Percentiles rank a stretch among this genome's conserved stretches.
Evolutionary conservation across 1,139 yeast species (phyloP).

Genomic region (Komagataea norvegica): DNA sequence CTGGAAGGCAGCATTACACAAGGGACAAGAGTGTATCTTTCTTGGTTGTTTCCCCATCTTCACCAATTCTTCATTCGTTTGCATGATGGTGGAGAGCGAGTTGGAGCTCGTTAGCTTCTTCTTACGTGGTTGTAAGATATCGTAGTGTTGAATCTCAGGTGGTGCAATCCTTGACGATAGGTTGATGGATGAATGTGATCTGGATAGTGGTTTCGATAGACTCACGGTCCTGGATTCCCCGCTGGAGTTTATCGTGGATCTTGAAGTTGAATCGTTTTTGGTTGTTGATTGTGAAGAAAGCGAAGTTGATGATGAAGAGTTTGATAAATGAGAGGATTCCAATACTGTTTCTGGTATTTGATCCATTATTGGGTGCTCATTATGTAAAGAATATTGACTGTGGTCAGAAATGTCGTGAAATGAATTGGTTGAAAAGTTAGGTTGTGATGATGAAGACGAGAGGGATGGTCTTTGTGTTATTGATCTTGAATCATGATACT

Average conservation of each 20-base stretch:
- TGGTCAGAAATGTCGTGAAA: neutral
- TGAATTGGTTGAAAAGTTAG: neutral
- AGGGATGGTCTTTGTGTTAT: neutral
- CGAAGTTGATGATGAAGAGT: conserved; percentile 11
- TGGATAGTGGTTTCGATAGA: conserved; percentile 13
- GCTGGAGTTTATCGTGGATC: neutral
- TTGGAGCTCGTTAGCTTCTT: conserved; percentile 17
- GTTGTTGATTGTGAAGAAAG: neutral
- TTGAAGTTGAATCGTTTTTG: neutral
- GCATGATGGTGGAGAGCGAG: conserved; percentile 19
- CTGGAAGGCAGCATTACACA: conserved; percentile 71
- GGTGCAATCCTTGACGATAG: conserved; percentile 21
- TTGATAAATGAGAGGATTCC: conserved; percentile 5
- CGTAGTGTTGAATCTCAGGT: conserved; percentile 23
- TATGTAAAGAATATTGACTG: neutral
- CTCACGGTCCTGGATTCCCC: conserved; percentile 3
- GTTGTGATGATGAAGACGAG: neutral
- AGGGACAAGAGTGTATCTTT: conserved; percentile 69
- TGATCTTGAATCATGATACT: conserved; percentile 5
- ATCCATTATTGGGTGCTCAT: conserved; percentile 1
- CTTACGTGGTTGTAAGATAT: conserved; percentile 21
- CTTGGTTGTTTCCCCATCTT: conserved; percentile 43
- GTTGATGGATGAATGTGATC: conserved; percentile 26
- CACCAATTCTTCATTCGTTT: conserved; percentile 12
- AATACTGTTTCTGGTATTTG: conserved; percentile 8